Evolutionary conservation across 176 grass and related monocot species (phyloP), one percentile per base, ranked within the genome.

Genomic region (Musa schizocarpa): DNA sequence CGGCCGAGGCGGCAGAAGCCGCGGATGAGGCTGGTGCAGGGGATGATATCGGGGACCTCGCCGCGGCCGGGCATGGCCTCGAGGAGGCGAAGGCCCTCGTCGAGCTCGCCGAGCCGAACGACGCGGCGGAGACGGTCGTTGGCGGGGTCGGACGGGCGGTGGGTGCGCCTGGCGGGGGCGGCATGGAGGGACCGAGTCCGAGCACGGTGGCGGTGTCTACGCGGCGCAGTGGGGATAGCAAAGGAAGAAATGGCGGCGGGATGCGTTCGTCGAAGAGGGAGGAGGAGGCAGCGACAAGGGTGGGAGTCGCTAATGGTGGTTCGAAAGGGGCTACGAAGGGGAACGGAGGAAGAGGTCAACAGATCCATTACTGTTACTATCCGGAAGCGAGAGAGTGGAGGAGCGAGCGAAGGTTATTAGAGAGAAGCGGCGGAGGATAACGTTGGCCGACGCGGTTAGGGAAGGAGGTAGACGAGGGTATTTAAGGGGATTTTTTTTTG

Each of bases 1-100:
- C 78, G 83, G 79, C 90, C 84, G 25, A 74, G 78, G 69, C 83
- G 90, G 81, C 86, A 92, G 86, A 92, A 85, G 75, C 83, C 86
- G 61, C 84, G 83, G 74, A 89, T 81, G 58, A 92, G 90, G 51
- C 82, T 84, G 69, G 86, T 85, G 82, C 86, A 85, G 65, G 88
- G 84, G 51, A 69, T 78, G 1, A 81, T 73, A 69, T 89, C 82
- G 19, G 87, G 82, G 27, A 77, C 82, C 2, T 9, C 68, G 12
- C 74, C 68, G 9, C 50, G 11, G 73, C 3, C 55, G 48, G 76
- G 75, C 14, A 87, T 82, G 23, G 78, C 64, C 22, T 84, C 69
- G 9, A 87, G 74, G 54, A 89, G 24, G 63, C 77, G 74, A 77
- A 92, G 86, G 73, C 86, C 81, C 53, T 85, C 84, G 63, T 86